Conservation (phyloP, 345 rosid genomes). For the Chamaenerion angustifolium region DNA sequence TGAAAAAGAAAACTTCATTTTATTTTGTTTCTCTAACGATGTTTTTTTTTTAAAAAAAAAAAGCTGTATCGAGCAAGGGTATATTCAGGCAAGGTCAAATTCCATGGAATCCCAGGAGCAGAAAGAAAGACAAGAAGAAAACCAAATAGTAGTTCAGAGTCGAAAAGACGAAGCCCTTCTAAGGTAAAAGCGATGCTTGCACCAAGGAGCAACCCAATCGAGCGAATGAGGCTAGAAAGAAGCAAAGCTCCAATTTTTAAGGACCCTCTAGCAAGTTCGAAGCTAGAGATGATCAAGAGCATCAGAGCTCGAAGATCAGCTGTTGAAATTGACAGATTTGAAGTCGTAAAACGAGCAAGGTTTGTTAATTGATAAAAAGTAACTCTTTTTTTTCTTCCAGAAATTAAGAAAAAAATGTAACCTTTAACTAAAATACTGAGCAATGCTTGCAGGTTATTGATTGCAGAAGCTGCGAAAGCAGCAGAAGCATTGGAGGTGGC, state of each 20-base stretch:
- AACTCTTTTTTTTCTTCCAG: no score
- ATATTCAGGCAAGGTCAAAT: conserved; percentile 48
- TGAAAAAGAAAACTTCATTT: background rate
- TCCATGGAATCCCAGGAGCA: conserved; percentile 48
- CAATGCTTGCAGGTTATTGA: conserved; percentile 43
- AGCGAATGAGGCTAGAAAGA: conserved; percentile 25
- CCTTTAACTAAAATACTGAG: background rate
- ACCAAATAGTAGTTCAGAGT: conserved; percentile 20
- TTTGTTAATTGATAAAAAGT: conserved; percentile 13
- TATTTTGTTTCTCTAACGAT: background rate
- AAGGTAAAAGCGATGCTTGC: conserved; percentile 18
- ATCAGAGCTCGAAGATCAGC: conserved; percentile 70
- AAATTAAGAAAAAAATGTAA: no score
- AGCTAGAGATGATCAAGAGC: conserved; percentile 77
- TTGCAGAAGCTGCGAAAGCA: conserved; percentile 88
- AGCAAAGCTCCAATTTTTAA: conserved; percentile 44
- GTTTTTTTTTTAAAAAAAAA: no score
- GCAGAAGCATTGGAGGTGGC: conserved; percentile 72
- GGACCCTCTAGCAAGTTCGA: conserved; percentile 68
- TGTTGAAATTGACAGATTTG: conserved; percentile 47
- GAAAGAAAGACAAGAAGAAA: conserved; percentile 49
- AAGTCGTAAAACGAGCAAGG: conserved; percentile 82
- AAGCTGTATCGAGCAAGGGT: conserved; percentile 74
- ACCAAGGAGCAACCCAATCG: conserved; percentile 9
- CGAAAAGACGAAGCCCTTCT: conserved; percentile 18